A percentile compares a stretch with the other conserved stretches of the same genome.
These are phyloP conservation scores for Lepidopterella palustris DNA, from an alignment of 495 filamentous ascomycete species.

Conservation along the genomic window DNA sequence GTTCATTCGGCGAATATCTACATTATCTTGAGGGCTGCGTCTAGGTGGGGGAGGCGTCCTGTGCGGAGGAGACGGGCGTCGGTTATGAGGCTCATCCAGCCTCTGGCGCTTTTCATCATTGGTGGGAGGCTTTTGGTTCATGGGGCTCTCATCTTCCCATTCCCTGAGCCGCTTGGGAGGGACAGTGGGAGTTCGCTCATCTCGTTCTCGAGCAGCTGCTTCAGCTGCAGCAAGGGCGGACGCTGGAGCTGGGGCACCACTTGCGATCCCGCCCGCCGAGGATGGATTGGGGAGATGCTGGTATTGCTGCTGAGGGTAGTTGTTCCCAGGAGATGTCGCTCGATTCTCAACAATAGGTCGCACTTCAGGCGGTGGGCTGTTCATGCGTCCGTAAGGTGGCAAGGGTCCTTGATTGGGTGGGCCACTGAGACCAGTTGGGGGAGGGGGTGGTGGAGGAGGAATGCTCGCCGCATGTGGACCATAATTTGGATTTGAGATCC, in stretches of 20 bases:
- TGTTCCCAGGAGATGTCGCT: conserved; percentile 74
- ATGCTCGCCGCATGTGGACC: conserved; percentile 45
- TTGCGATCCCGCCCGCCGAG: conserved; percentile 63
- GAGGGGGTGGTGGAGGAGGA: conserved; percentile 55
- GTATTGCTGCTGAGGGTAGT: conserved; percentile 71
- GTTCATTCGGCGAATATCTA: conserved; percentile 54
- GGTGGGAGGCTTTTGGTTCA: conserved; percentile 67
- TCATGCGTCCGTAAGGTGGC: conserved; percentile 54
- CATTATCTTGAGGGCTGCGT: conserved; percentile 75
- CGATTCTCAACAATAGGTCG: conserved; percentile 80
- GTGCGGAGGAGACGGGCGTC: conserved; percentile 35
- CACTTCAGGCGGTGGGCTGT: conserved; percentile 76
- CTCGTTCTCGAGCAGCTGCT: conserved; percentile 72
- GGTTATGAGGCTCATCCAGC: conserved; percentile 71
- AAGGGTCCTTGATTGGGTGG: conserved; percentile 36
- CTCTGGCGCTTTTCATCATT: conserved; percentile 82
- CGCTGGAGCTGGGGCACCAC: conserved; percentile 66
- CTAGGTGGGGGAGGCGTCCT: conserved; percentile 43
- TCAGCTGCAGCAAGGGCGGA: conserved; percentile 68
- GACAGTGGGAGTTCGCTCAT: conserved; percentile 65
- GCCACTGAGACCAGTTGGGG: conserved; percentile 45
- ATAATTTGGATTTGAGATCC: conserved; percentile 68
- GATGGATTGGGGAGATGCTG: conserved; percentile 63
- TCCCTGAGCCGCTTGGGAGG: conserved; percentile 81
- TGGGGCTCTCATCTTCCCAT: conserved; percentile 75